Percentiles rank a stretch among this genome's conserved stretches.
phyloP scores from a whole-genome alignment of 257 asterid genomes.

The Plectranthus barbatus region DNA sequence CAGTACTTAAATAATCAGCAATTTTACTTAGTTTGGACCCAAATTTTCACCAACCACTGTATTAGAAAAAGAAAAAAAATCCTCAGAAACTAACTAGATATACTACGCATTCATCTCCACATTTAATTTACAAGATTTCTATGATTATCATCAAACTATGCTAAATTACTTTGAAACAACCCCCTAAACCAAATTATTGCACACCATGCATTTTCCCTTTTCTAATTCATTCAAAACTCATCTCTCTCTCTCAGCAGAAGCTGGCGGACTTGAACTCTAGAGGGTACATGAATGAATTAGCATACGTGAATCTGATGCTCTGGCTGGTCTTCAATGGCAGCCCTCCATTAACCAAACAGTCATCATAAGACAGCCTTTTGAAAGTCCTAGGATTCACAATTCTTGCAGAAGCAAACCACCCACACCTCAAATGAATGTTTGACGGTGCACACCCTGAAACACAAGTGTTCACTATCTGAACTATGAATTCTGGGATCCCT shows the following conservation, averaged over 20 bases:
- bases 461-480: constrained; percentile 59
- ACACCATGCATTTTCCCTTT: no score
- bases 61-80: no score
- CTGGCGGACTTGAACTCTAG: constrained; percentile 46
- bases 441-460: constrained; percentile 47
- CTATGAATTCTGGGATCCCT: constrained; percentile 56
- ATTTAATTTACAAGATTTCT: no score
- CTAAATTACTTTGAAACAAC: no score
- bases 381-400: constrained; percentile 45
- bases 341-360: constrained; percentile 57
- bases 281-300: constrained; percentile 57
- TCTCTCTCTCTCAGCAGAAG: constrained; percentile 29
- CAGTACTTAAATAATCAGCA: no score
- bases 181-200: no score
- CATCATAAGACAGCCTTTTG: constrained; percentile 49
- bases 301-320: constrained; percentile 44
- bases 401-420: constrained; percentile 65
- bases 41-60: no score
- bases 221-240: no score
- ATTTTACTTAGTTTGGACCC: no score
- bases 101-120: no score
- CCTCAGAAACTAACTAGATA: no score
- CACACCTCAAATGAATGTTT: constrained; percentile 46
- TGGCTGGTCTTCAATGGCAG: constrained; percentile 40
- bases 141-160: no score